A percentile compares a stretch with the other conserved stretches of the same genome.
phyloP scores from a whole-genome alignment of 73 alveolate genomes.

The Halteria grandinella region DNA sequence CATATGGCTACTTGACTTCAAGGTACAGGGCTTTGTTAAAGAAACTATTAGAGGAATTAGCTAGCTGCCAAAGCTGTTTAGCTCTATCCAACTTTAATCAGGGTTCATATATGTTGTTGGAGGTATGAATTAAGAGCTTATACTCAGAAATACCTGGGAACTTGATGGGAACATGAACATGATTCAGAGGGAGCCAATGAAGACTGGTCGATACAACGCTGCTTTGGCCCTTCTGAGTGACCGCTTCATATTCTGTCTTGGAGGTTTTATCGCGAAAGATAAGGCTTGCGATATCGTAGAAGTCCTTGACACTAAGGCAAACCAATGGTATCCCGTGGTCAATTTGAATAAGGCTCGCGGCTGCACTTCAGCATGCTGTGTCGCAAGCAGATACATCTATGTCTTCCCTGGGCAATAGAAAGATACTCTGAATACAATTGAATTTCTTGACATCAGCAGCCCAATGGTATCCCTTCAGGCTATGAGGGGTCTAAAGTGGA shows the following conservation, averaged over 20 bases:
- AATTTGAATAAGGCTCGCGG: not conserved
- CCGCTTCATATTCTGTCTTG: slow-evolving; percentile 31
- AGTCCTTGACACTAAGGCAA: slow-evolving; percentile 8
- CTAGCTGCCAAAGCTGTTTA: slow-evolving; percentile 9
- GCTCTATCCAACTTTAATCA: not conserved
- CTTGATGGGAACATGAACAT: slow-evolving; percentile 30
- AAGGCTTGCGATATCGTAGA: slow-evolving; percentile 4
- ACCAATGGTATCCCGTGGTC: slow-evolving; percentile 36
- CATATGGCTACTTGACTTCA: slow-evolving; percentile 37
- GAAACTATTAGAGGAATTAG: slow-evolving; percentile 4
- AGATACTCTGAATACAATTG: slow-evolving; percentile 34
- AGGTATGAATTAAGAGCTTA: slow-evolving; percentile 11
- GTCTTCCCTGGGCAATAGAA: slow-evolving; percentile 37
- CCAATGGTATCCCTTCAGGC: too few species aligned
- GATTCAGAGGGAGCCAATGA: slow-evolving; percentile 37
- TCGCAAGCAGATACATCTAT: slow-evolving; percentile 17
- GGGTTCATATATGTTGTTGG: slow-evolving; percentile 40
- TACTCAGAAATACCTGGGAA: slow-evolving; percentile 43
- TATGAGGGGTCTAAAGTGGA: slow-evolving; percentile 37
- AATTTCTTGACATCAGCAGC: slow-evolving; percentile 18
- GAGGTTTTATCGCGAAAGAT: slow-evolving; percentile 10
- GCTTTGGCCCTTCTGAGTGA: slow-evolving; percentile 25
- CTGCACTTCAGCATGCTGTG: slow-evolving; percentile 28
- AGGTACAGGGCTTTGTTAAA: slow-evolving; percentile 25
- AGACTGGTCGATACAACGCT: slow-evolving; percentile 11